phyloP scores from a whole-genome alignment of 495 filamentous ascomycete species.

The Saxophila tyrrhenica region DNA sequence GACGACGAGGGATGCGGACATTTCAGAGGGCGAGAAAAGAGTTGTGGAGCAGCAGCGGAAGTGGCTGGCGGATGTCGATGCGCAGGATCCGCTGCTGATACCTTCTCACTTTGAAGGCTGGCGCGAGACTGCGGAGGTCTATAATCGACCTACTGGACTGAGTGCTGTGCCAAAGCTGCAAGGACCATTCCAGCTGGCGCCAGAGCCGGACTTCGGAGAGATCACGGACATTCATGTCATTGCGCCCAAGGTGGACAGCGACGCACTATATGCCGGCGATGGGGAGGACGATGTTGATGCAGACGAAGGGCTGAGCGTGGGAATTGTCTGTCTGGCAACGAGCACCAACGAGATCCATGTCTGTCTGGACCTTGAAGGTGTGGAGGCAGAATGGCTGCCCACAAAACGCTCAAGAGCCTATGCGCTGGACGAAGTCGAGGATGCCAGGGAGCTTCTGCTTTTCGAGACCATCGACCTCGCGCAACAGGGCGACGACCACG shows the following conservation, averaged over 20 bases:
- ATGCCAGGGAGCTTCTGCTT: constrained; percentile 9
- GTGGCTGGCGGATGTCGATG: constrained; percentile 74
- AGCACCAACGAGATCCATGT: constrained; percentile 62
- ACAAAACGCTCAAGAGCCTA: constrained; percentile 15
- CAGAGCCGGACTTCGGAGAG: constrained; percentile 56
- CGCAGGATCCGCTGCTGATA: constrained; percentile 52
- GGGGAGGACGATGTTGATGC: constrained; percentile 36
- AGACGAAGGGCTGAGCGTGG: constrained; percentile 55
- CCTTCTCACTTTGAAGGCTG: constrained; percentile 30
- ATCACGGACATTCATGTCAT: constrained; percentile 51
- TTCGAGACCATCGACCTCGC: constrained; percentile 19
- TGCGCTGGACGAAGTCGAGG: constrained; percentile 18
- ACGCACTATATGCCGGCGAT: constrained; percentile 43
- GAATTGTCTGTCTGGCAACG: constrained; percentile 64
- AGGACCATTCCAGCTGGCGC: constrained; percentile 67
- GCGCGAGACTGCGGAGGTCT: constrained; percentile 44
- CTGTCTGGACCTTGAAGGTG: constrained; percentile 67
- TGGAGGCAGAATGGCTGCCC: constrained; percentile 79
- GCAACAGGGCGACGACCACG: not conserved
- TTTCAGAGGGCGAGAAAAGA: constrained; percentile 45
- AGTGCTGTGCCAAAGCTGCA: constrained; percentile 68
- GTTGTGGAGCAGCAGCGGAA: constrained; percentile 59
- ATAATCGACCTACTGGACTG: constrained; percentile 55
- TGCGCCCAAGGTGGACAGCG: constrained; percentile 40
- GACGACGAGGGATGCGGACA: constrained; percentile 44